Percentiles rank a stretch among this genome's conserved stretches.
phyloP scores from a whole-genome alignment of 352 stramenopile species.

The Aphanomyces astaci region DNA sequence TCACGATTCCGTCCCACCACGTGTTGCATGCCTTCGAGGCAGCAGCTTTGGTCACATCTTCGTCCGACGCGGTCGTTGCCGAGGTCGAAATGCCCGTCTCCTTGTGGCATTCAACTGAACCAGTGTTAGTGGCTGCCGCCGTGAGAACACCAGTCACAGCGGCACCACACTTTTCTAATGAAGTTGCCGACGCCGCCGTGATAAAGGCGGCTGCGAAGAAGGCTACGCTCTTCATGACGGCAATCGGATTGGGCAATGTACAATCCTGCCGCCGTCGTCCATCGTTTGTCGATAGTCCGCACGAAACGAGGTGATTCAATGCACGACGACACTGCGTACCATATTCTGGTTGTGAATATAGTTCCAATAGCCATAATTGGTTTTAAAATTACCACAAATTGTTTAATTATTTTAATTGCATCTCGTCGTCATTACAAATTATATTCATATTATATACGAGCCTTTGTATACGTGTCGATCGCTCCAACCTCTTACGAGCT shows the following conservation, averaged over 20 bases:
- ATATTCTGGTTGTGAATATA: not conserved
- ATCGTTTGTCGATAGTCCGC: conserved; percentile 3
- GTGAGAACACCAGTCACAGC: not conserved
- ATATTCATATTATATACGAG: no score
- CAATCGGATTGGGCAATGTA: not conserved
- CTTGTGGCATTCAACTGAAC: not conserved
- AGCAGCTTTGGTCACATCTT: not conserved
- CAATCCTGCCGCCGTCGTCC: not conserved
- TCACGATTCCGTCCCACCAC: not conserved
- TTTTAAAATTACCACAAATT: no score
- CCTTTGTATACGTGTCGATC: no score
- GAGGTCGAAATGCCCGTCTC: not conserved
- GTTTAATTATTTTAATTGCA: no score
- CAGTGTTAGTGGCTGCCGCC: not conserved
- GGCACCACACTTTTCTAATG: not conserved
- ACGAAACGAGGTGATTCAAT: not conserved
- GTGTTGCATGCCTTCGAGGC: not conserved
- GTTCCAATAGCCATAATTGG: no score
- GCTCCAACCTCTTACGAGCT: no score
- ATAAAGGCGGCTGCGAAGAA: not conserved
- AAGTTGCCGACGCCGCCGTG: not conserved
- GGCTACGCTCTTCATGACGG: not conserved
- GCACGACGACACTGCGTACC: not conserved
- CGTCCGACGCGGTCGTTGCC: not conserved
- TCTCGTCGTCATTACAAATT: no score